phyloP scores from a whole-genome alignment of 257 asterid species.

The Solanum chilense region DNA sequence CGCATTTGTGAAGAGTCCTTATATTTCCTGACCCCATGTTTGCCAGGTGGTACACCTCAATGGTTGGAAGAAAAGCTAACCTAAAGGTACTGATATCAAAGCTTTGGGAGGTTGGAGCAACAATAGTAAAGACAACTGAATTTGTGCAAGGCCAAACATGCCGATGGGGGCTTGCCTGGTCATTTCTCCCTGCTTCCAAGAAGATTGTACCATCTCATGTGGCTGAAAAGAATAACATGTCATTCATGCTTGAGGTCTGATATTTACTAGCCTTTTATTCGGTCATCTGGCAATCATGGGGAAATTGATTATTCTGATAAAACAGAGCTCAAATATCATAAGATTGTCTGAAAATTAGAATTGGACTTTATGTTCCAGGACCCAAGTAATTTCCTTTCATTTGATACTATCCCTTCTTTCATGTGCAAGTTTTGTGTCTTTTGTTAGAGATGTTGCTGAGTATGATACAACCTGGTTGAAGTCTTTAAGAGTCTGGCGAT shows the following conservation, averaged over 20 bases:
- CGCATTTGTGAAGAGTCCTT: neutral
- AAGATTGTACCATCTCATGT: constrained; percentile 25
- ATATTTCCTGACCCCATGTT: neutral
- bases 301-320: neutral
- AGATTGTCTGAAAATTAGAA: neutral
- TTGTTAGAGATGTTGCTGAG: neutral
- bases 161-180: constrained; percentile 99
- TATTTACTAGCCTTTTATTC: neutral
- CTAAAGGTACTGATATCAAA: constrained; percentile 56
- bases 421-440: neutral
- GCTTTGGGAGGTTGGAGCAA: constrained; percentile 73
- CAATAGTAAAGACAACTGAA: constrained; percentile 84
- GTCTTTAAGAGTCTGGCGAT: neutral
- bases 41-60: constrained; percentile 93
- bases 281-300: neutral
- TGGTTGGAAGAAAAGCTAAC: constrained; percentile 87
- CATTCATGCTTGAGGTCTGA: constrained; percentile 75
- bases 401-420: neutral
- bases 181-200: constrained; percentile 52
- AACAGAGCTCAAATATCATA: neutral
- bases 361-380: neutral
- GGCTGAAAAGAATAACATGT: constrained; percentile 41
- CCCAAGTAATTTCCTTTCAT: neutral
- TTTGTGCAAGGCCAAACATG: constrained; percentile 94
- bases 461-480: neutral